A percentile compares a stretch with the other conserved stretches of the same genome.
These are phyloP conservation scores for Cytospora leucostoma DNA, from an alignment of 2,329 filamentous ascomycete genomes.

Conservation along the genomic window DNA sequence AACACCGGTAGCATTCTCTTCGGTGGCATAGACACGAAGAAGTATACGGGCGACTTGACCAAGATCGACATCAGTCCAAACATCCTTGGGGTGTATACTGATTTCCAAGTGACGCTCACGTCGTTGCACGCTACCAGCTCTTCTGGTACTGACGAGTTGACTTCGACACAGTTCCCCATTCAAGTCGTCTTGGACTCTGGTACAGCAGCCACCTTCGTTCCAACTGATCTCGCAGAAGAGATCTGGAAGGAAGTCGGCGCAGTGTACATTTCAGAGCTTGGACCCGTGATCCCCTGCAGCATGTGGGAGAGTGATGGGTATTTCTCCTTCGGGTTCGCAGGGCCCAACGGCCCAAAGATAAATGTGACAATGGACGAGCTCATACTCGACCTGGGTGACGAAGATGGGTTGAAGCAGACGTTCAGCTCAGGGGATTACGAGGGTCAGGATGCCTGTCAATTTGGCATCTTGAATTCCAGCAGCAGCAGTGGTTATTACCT, in stretches of 20 bases:
- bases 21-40: conserved; percentile 76
- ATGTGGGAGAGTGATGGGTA: conserved; percentile 47
- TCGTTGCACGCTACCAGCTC: conserved; percentile 50
- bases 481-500: conserved; percentile 45
- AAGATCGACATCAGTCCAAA: conserved; percentile 60
- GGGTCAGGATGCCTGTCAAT: conserved; percentile 52
- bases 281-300: conserved; percentile 52
- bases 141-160: conserved; percentile 51
- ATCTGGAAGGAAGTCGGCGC: conserved; percentile 60
- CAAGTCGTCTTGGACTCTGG: conserved; percentile 73
- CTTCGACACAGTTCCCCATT: conserved; percentile 47
- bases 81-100: conserved; percentile 44
- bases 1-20: conserved; percentile 74
- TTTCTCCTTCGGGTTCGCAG: conserved; percentile 58
- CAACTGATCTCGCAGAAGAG: conserved; percentile 56
- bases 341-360: conserved; percentile 49
- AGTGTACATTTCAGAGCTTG: conserved; percentile 41
- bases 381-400: conserved; percentile 48
- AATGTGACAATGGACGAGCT: conserved; percentile 58
- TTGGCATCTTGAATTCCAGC: conserved; percentile 56
- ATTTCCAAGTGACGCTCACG: conserved; percentile 51
- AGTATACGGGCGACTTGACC: conserved; percentile 66
- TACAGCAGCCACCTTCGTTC: conserved; percentile 71
- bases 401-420: conserved; percentile 34
- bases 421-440: conserved; percentile 46